Conservation (phyloP, 1,284 basidiomycete genomes). For the Rhodotorula sp. region DNA sequence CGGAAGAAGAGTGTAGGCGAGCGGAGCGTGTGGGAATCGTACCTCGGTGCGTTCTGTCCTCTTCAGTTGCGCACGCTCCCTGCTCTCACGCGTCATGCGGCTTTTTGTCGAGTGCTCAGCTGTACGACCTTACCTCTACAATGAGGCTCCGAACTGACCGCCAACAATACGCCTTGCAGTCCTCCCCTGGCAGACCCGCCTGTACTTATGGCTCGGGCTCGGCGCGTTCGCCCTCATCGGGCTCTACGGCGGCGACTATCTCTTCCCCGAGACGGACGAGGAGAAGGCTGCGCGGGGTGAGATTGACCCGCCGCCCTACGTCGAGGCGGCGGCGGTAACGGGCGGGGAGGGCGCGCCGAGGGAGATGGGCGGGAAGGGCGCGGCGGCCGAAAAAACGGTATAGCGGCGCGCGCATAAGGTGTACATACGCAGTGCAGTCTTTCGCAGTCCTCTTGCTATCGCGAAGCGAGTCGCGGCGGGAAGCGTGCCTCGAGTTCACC, state of each 20-base stretch:
- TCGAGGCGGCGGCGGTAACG: background rate
- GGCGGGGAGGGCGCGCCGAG: background rate
- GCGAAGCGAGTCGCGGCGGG: no score
- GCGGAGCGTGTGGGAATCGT: conserved; percentile 38
- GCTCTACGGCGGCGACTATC: conserved; percentile 36
- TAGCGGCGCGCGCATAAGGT: background rate
- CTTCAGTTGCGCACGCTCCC: no score
- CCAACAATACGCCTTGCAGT: conserved; percentile 24
- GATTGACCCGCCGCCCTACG: background rate
- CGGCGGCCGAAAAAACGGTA: background rate
- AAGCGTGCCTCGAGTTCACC: no score
- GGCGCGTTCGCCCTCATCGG: conserved; percentile 26
- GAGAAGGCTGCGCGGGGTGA: background rate
- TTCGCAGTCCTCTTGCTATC: no score
- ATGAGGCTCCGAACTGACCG: background rate
- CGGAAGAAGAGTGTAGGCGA: conserved; percentile 30
- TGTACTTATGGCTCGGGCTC: conserved; percentile 31
- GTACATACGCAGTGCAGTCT: no score
- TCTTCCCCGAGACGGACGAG: conserved; percentile 33
- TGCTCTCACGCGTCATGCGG: no score
- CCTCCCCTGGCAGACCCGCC: conserved; percentile 26
- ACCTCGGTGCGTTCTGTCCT: conserved; percentile 31
- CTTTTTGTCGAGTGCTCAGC: no score
- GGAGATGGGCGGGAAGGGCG: background rate
- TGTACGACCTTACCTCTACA: no score